Conservation (phyloP, 257 asterid genomes). For the Solanum appendiculatum region DNA sequence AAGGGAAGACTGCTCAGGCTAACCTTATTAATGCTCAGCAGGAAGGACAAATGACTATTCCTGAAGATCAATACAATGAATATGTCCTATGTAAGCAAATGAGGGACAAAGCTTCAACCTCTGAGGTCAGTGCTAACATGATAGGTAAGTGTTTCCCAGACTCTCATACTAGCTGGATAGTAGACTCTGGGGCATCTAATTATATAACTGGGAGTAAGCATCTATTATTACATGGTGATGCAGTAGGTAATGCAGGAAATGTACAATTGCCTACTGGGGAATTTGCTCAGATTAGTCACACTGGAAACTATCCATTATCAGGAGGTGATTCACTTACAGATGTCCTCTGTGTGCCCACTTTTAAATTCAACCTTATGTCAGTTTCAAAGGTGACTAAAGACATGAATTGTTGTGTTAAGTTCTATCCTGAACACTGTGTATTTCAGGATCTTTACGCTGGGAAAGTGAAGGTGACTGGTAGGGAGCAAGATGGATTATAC, state of each 20-base stretch:
- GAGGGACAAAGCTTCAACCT: no score
- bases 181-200: neutral
- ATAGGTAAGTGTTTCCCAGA: neutral
- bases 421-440: neutral
- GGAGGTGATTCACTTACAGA: neutral
- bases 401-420: no score
- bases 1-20: neutral
- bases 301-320: neutral
- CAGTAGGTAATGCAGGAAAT: neutral
- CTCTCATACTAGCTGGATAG: neutral
- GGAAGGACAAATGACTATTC: rapidly evolving
- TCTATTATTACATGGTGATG: neutral
- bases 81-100: neutral
- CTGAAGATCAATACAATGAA: neutral
- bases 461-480: neutral
- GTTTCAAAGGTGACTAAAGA: neutral
- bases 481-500: neutral
- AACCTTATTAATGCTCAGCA: neutral
- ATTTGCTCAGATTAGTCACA: neutral
- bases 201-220: neutral
- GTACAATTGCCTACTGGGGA: neutral
- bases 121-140: no score
- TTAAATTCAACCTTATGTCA: neutral
- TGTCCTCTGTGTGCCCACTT: neutral
- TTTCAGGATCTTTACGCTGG: neutral